These are phyloP conservation scores for Penicillium antarcticum DNA, from an alignment of 495 filamentous ascomycete genomes.

Conservation along the genomic window DNA sequence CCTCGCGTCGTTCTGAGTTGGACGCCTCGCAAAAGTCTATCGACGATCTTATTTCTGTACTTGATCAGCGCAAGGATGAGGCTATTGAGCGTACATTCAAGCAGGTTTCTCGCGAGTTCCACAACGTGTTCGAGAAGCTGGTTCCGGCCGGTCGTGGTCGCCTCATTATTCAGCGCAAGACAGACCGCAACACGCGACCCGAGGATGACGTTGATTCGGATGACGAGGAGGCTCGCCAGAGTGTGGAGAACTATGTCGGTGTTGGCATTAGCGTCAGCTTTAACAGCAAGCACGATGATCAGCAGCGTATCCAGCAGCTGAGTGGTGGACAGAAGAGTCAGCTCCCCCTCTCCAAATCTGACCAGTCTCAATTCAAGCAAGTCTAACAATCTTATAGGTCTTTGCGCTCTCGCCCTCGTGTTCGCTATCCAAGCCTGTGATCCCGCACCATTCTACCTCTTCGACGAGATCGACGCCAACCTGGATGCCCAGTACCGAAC, in stretches of 20 bases:
- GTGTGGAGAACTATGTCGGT: conserved; percentile 93
- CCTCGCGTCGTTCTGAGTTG: conserved; percentile 77
- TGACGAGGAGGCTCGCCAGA: conserved; percentile 52
- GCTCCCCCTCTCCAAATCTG: conserved; percentile 23
- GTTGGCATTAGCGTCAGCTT: conserved; percentile 99
- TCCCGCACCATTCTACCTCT: conserved; percentile 96
- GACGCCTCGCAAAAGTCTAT: conserved; percentile 80
- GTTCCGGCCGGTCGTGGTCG: conserved; percentile 91
- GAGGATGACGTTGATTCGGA: conserved; percentile 69
- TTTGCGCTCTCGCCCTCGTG: conserved; percentile 91
- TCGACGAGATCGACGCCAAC: conserved; percentile 98
- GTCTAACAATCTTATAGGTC: conserved; percentile 51
- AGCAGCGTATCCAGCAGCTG: conserved; percentile 95
- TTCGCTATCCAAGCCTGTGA: conserved; percentile 99
- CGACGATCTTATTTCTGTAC: conserved; percentile 78
- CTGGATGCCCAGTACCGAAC: conserved; percentile 96
- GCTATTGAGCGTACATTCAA: conserved; percentile 96
- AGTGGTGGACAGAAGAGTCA: conserved; percentile 96
- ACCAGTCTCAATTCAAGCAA: not conserved
- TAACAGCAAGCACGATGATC: conserved; percentile 97
- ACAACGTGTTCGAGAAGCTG: conserved; percentile 87
- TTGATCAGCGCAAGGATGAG: conserved; percentile 93
- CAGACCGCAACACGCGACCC: conserved; percentile 60
- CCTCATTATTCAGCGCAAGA: conserved; percentile 88
- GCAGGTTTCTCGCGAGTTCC: conserved; percentile 90